phyloP scores from a whole-genome alignment of 768 basidiomycete species.

The Kwoniella sp. region DNA sequence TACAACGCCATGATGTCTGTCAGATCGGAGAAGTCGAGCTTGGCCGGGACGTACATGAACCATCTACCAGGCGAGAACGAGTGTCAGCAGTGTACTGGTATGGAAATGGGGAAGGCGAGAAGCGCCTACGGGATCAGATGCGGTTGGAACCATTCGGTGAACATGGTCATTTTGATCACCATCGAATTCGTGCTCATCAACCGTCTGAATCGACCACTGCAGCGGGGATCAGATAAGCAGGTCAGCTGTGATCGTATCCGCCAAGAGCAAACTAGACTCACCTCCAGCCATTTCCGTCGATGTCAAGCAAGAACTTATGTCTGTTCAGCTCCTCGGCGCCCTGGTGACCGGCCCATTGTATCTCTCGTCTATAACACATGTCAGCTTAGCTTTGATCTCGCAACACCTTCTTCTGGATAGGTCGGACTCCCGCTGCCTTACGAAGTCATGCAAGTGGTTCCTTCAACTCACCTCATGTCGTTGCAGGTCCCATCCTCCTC shows the following conservation, averaged over 20 bases:
- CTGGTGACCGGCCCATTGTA: constrained; percentile 50
- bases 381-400: background rate
- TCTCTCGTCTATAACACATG: constrained; percentile 34
- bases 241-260: background rate
- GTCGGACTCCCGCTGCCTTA: constrained; percentile 2
- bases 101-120: background rate
- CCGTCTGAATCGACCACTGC: constrained; percentile 43
- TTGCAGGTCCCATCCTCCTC: constrained; percentile 54
- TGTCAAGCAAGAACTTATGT: constrained; percentile 57
- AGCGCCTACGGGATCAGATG: constrained; percentile 54
- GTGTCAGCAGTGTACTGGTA: background rate
- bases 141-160: constrained; percentile 58
- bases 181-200: constrained; percentile 58
- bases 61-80: constrained; percentile 35
- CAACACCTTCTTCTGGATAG: background rate
- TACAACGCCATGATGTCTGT: constrained; percentile 57
- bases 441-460: background rate
- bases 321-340: constrained; percentile 49
- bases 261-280: constrained; percentile 21
- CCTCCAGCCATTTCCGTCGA: constrained; percentile 53
- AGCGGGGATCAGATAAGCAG: background rate
- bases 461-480: constrained; percentile 44
- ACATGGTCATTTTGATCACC: constrained; percentile 57
- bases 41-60: constrained; percentile 56
- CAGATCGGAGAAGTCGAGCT: constrained; percentile 56